Evolutionary conservation across 306 rosid species (phyloP), one percentile per base, ranked within the genome.

Genomic region (Luffa acutangula): DNA sequence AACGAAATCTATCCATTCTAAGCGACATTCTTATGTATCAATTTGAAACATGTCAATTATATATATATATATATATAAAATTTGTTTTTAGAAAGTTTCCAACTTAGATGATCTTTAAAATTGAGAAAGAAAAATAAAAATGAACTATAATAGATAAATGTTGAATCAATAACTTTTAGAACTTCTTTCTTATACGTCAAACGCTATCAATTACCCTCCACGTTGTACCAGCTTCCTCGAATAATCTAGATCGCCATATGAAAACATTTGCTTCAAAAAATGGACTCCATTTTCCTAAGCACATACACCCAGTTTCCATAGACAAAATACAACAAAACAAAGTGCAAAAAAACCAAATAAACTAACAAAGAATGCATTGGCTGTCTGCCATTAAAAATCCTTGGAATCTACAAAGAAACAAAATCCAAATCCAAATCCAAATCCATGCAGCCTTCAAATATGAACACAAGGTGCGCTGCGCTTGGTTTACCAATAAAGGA

Each of bases 341-440:
- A 48, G 77, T 72, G 77, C 77, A 72, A 72, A 48, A 25, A 14
- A 48, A 72, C 77, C 77, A 43, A 71, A 71, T 71, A 45, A 71
- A 71, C 53, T 48, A 72, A 72, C 7, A 72, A 62, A 31, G 37
- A 25, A 62, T 0, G 5, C n/a, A 13, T 45, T 64, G 71, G 58
- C 42, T 72, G 77, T 72, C 77, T 72, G 77, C 77, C 77, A 72
- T 46, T 72, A 72, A 46, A 25, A 21, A 21, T 48, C 3, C 37
- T 70, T 20, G 56, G 20, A 70, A 18, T 37, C 25, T 37, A 39
- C 51, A 70, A 70, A 48, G 31, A 59, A 14, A 7, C 72, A 14
- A 65, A 17, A 36, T 59, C 65, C 14, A 12, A 21, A 21, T 59
- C 65, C 14, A 12, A 21, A 21, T 56, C 62, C n/a, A 62, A 62